phyloP scores from a whole-genome alignment of 805 yeast genomes.

The Pachysolen tannophilus region DNA sequence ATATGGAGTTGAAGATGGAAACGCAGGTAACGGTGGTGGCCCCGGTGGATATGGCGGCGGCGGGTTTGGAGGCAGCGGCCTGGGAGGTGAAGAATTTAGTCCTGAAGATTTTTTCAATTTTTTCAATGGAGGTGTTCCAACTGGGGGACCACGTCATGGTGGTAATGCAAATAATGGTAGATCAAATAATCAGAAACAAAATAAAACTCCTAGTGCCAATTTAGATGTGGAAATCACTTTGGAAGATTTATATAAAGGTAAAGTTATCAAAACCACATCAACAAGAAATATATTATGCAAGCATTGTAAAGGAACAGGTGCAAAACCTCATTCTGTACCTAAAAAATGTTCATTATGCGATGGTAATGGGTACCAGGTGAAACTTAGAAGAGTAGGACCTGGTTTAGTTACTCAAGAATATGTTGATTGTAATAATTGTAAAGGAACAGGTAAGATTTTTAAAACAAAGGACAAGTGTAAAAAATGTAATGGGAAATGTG shows the following conservation, averaged over 20 bases:
- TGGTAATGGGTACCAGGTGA: conserved; percentile 60
- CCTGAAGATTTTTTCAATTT: conserved; percentile 77
- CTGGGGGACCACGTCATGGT: conserved; percentile 8
- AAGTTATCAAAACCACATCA: conserved; percentile 63
- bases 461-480: conserved; percentile 69
- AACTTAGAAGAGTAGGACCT: conserved; percentile 59
- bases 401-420: conserved; percentile 64
- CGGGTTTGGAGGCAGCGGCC: conserved; percentile 31
- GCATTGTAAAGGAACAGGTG: conserved; percentile 71
- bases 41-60: conserved; percentile 23
- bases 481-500: conserved; percentile 59
- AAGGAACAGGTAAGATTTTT: conserved; percentile 57
- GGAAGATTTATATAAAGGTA: conserved; percentile 76
- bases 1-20: conserved; percentile 37
- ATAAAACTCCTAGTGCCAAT: conserved; percentile 58
- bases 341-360: conserved; percentile 55
- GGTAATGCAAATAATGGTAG: conserved; percentile 14
- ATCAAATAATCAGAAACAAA: conserved; percentile 12
- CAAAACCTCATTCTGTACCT: conserved; percentile 47
- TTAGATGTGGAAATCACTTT: conserved; percentile 56
- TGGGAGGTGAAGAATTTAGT: conserved; percentile 37
- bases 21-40: conserved; percentile 13
- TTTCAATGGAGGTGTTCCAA: conserved; percentile 33
- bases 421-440: conserved; percentile 59
- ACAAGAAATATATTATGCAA: conserved; percentile 68